phyloP scores from a whole-genome alignment of 768 basidiomycete genomes.

The Russula sp. region DNA sequence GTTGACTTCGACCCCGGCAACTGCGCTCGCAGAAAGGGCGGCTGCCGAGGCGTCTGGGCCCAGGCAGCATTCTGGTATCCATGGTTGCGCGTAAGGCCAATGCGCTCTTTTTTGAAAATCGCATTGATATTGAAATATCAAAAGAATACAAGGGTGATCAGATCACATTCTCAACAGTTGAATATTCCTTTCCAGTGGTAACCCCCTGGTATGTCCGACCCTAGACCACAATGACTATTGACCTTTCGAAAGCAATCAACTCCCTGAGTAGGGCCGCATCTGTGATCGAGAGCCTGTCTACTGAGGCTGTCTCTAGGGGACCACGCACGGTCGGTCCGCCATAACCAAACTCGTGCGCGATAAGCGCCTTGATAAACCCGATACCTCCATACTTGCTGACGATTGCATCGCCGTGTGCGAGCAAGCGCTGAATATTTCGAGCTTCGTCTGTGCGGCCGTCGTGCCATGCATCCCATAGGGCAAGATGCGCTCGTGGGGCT shows the following conservation, averaged over 20 bases:
- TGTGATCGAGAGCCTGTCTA: slow-evolving; percentile 22
- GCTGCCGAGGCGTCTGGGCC: neutral
- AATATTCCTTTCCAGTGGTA: neutral
- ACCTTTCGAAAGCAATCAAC: slow-evolving; percentile 31
- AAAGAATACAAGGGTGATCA: neutral
- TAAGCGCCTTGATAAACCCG: slow-evolving; percentile 57
- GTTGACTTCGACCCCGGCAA: too few species aligned
- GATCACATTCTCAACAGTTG: neutral
- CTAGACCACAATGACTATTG: slow-evolving; percentile 27
- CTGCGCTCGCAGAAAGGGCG: too few species aligned
- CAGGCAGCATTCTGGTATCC: neutral
- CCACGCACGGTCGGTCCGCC: slow-evolving; percentile 37
- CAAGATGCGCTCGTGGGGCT: slow-evolving; percentile 25
- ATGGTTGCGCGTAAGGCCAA: neutral
- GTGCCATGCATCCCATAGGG: slow-evolving; percentile 16
- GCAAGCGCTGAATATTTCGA: slow-evolving; percentile 50
- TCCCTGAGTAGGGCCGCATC: slow-evolving; percentile 27
- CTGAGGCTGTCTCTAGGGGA: slow-evolving; percentile 25
- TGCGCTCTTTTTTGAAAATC: neutral
- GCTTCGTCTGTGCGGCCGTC: slow-evolving; percentile 51
- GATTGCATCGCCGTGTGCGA: slow-evolving; percentile 66
- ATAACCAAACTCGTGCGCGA: slow-evolving; percentile 60
- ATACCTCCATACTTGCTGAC: slow-evolving; percentile 58
- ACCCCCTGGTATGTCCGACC: neutral
- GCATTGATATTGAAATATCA: neutral